Base-by-base conservation (phyloP, 139 green algal genomes). In the Coelastrella sp. region DNA sequence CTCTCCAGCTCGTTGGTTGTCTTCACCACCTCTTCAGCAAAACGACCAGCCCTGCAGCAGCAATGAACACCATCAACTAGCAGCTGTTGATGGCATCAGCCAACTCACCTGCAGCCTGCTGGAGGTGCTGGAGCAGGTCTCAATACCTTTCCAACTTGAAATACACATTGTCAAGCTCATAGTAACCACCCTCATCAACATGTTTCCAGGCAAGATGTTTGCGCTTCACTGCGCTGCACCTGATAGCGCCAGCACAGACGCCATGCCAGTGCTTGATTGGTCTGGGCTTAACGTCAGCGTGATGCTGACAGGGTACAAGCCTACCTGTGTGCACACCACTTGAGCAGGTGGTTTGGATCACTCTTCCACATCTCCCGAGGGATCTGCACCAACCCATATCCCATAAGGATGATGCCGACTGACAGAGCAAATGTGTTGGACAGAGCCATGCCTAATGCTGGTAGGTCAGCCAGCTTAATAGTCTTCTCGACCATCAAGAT, bases 361-460 rank as follows among this genome's bases (percentile, higher is more conserved):
- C 78, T 92, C 76, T 93, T 93, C 97, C 97, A 99, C 87, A 98
- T 72, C 35, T 93, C 87, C 24, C 96, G 91, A 0, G 97, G 97
- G 49, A 99, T 95, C 92, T 98, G 94, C 88, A 99, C 97, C 88
- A 99, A 93, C 6, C 97, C 97, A 83, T 97, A 99, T 9, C 96
- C 97, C 73, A 99, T 92, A 60, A 99, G 94, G 57, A 98, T 91
- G 12, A 97, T 93, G 9, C 95, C 94, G 0, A 92, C 97, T 7
- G 98, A 87, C 63, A 99, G 93, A 91, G 95, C 97, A 88, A 99
- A 99, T 0, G 97, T 95, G 92, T 99, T 99, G 25, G 96, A 97
- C 4, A 97, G 88, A 22, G 91, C 95, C 57, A 99, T 96, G 59
- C 94, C 95, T n/a, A 98, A 89, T 0, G 85, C 90, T 4, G 94